Evolutionary conservation across 2,329 filamentous ascomycete genomes (phyloP).

Genomic region (Emydomyces testavorans): DNA sequence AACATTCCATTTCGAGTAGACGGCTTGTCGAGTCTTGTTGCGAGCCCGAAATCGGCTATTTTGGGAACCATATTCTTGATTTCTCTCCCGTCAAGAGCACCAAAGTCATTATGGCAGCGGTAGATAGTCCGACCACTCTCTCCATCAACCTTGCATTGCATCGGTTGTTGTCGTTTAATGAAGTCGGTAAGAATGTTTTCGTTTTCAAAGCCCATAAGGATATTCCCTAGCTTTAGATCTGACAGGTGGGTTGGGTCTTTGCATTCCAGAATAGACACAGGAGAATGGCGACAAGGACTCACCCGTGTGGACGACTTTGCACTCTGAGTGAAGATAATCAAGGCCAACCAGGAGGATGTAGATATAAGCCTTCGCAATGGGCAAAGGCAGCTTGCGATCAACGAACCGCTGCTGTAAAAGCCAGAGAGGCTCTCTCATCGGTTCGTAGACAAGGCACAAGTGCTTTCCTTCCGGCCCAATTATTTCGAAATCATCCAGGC

Average conservation of each 20-base stretch:
- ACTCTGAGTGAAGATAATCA: constrained; percentile 33
- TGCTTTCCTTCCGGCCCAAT: constrained; percentile 20
- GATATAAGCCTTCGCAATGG: constrained; percentile 23
- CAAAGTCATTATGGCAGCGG: constrained; percentile 20
- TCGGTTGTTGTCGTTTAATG: constrained; percentile 14
- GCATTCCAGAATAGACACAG: background rate
- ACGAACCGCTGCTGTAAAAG: constrained; percentile 20
- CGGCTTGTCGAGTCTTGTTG: constrained; percentile 21
- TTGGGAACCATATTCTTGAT: constrained; percentile 15
- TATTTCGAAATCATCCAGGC: constrained; percentile 21
- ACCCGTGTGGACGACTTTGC: constrained; percentile 31
- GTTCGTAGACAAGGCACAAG: constrained; percentile 26
- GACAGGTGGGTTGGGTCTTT: background rate
- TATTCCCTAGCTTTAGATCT: constrained; percentile 32
- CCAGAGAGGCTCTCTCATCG: constrained; percentile 26
- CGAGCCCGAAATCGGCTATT: constrained; percentile 18
- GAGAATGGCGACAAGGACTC: constrained; percentile 6
- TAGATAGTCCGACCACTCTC: constrained; percentile 17
- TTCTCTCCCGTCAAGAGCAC: constrained; percentile 14
- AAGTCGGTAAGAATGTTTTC: constrained; percentile 18
- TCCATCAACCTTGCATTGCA: constrained; percentile 15
- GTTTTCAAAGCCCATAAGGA: constrained; percentile 23
- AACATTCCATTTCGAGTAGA: background rate
- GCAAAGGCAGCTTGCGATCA: constrained; percentile 18
- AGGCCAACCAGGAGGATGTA: constrained; percentile 27